A percentile compares a stretch with the other conserved stretches of the same genome.
phyloP scores from a whole-genome alignment of 805 yeast species.

The Wickerhamiella lipophila region DNA sequence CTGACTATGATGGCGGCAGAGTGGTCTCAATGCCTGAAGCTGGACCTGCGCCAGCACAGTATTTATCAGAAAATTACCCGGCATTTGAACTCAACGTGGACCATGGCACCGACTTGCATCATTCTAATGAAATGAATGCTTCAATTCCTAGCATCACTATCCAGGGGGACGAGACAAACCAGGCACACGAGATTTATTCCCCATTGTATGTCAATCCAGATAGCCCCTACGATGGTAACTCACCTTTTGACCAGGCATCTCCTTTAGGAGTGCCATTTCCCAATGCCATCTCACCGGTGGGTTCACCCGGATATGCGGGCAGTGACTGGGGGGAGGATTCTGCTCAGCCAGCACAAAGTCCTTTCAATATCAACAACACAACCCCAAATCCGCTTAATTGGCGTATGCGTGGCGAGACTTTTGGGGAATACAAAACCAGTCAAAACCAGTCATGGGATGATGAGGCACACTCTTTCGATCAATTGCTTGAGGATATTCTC shows the following conservation, averaged over 20 bases:
- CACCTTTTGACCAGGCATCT: neutral
- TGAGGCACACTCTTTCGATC: slow-evolving; percentile 1
- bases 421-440: neutral
- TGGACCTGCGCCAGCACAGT: neutral
- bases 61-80: neutral
- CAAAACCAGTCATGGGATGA: neutral
- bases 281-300: neutral
- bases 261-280: slow-evolving; percentile 4
- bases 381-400: neutral
- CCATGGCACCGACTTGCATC: neutral
- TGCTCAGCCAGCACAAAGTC: neutral
- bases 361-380: neutral
- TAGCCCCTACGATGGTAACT: slow-evolving; percentile 2
- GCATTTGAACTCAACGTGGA: neutral
- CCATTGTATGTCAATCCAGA: slow-evolving; percentile 6
- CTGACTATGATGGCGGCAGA: neutral
- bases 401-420: neutral
- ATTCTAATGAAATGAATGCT: neutral
- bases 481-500: neutral
- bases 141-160: slow-evolving; percentile 10
- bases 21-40: slow-evolving; percentile 1
- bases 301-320: neutral
- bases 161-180: slow-evolving; percentile 5
- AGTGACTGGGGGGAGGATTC: slow-evolving; percentile 1
- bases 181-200: slow-evolving; percentile 4